Percentiles rank a stretch among this genome's conserved stretches.
phyloP scores from a whole-genome alignment of 2,329 filamentous ascomycete genomes.

The Eutypella sp. region DNA sequence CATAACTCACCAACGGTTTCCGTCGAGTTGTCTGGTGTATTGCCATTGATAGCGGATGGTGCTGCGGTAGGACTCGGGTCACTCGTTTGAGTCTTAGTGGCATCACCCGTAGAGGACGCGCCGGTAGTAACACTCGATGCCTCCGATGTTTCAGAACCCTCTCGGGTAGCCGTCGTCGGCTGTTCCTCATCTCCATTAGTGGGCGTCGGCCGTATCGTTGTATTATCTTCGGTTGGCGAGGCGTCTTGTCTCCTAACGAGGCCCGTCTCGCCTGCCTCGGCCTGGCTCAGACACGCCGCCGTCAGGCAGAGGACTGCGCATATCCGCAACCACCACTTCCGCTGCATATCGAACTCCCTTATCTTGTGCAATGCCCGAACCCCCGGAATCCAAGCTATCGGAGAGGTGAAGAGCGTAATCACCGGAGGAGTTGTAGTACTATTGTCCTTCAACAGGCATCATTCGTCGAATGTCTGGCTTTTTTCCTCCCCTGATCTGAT shows the following conservation, averaged over 20 bases:
- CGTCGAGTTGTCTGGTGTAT: conserved; percentile 18
- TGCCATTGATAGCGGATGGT: conserved; percentile 27
- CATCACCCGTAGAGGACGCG: conserved; percentile 7
- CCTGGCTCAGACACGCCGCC: conserved; percentile 32
- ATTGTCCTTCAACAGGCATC: conserved; percentile 8
- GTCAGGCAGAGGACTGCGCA: conserved; percentile 37
- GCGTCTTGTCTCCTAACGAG: conserved; percentile 31
- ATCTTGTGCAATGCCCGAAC: background rate
- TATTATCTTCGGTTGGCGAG: conserved; percentile 16
- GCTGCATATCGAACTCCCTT: conserved; percentile 25
- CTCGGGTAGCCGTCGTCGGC: conserved; percentile 9
- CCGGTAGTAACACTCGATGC: conserved; percentile 3
- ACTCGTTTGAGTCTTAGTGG: conserved; percentile 10
- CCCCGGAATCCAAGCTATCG: conserved; percentile 1
- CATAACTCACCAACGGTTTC: conserved; percentile 18
- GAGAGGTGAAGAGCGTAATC: background rate
- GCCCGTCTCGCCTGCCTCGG: conserved; percentile 28
- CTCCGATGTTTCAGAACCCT: conserved; percentile 6
- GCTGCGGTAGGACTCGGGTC: conserved; percentile 14
- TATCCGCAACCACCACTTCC: conserved; percentile 26
- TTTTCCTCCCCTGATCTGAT: background rate
- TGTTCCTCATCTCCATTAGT: conserved; percentile 2
- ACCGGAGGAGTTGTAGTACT: conserved; percentile 9
- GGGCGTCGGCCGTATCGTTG: conserved; percentile 11
- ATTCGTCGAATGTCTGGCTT: conserved; percentile 3